A percentile compares a stretch with the other conserved stretches of the same genome.
phyloP scores from a whole-genome alignment of 75 land plant genomes.

The Pseudotsuga menziesii region DNA sequence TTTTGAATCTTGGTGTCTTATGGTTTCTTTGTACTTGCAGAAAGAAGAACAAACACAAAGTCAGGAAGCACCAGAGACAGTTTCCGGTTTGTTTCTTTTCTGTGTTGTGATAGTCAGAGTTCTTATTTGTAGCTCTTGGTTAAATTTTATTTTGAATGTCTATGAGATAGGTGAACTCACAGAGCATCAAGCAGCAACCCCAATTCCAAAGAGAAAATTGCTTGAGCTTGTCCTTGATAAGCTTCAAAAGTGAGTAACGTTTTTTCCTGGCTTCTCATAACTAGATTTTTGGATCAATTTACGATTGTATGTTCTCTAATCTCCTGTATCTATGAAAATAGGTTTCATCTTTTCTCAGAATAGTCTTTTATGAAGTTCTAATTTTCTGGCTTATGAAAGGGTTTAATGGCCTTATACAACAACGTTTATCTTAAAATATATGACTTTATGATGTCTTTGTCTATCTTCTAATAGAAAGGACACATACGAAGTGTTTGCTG shows the following conservation, averaged over 20 bases:
- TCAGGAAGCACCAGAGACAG: not conserved
- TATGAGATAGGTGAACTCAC: not conserved
- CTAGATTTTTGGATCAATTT: not conserved
- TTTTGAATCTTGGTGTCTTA: not conserved
- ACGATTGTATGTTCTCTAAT: not conserved
- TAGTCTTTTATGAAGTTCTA: not conserved
- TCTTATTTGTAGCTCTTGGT: not conserved
- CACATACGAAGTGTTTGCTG: conserved; percentile 86
- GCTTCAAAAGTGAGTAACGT: conserved; percentile 69
- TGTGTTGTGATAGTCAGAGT: not conserved
- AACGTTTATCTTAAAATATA: conserved; percentile 34
- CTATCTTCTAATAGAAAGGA: conserved; percentile 75
- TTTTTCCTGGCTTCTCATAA: not conserved
- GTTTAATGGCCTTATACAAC: not conserved
- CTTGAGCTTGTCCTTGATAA: conserved; percentile 65
- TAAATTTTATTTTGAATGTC: not conserved
- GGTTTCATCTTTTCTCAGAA: conserved; percentile 1
- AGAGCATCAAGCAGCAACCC: conserved; percentile 23
- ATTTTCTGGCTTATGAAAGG: conserved; percentile 12
- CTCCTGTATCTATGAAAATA: not conserved
- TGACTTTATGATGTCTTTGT: not conserved
- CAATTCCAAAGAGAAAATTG: conserved; percentile 53
- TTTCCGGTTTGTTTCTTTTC: conserved; percentile 10
- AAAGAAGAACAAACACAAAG: not conserved
- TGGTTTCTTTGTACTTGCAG: conserved; percentile 2